Conservation (phyloP, 495 filamentous ascomycete genomes). For the Tetracladium marchalianum region DNA sequence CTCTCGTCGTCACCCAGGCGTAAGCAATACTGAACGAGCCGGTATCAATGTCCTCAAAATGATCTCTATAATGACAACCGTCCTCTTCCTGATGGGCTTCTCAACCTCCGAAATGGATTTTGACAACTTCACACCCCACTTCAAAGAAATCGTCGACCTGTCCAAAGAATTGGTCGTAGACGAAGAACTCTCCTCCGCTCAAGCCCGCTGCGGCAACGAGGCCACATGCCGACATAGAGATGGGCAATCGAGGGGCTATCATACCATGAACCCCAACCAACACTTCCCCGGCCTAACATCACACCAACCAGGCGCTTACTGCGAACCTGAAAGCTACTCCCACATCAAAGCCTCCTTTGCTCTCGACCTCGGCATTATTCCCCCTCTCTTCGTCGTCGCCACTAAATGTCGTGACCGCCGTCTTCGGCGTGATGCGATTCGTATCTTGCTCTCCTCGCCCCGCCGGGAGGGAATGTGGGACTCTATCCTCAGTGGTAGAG, state of each 20-base stretch:
- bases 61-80: constrained; percentile 40
- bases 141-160: constrained; percentile 17
- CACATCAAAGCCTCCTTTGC: constrained; percentile 22
- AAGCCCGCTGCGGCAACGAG: constrained; percentile 11
- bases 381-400: constrained; percentile 29
- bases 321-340: constrained; percentile 6
- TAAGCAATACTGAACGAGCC: constrained; percentile 41
- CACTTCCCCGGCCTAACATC: constrained; percentile 7
- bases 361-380: constrained; percentile 29
- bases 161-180: constrained; percentile 20
- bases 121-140: constrained; percentile 12
- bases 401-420: constrained; percentile 35
- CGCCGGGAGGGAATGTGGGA: constrained; percentile 42
- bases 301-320: constrained; percentile 4
- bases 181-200: constrained; percentile 16
- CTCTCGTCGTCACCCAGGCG: constrained; percentile 33
- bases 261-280: background rate
- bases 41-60: constrained; percentile 45
- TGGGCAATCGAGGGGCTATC: too few species aligned
- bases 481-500: constrained; percentile 12
- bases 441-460: constrained; percentile 23
- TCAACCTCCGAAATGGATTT: constrained; percentile 16
- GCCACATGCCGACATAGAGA: constrained; percentile 8
- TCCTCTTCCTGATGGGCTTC: constrained; percentile 45
- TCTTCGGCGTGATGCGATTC: constrained; percentile 34